phyloP scores from a whole-genome alignment of 805 yeast species.

The Wickerhamiella allomyrinae region DNA sequence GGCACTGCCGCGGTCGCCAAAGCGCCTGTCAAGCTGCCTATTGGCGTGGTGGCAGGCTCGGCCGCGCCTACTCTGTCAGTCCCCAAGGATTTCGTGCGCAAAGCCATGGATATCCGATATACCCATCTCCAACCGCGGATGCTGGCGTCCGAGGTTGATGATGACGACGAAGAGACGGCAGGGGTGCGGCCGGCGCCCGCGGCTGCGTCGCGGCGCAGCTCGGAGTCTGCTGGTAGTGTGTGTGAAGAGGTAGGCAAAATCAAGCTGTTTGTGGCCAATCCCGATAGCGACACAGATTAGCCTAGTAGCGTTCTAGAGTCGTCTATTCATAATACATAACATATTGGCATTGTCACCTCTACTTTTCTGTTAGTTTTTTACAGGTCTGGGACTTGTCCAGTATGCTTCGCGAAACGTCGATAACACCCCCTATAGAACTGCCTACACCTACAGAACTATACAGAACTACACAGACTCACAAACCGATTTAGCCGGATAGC shows the following conservation, averaged over 20 bases:
- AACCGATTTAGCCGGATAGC: neutral
- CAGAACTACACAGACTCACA: too few species aligned
- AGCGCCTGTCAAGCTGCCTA: slow-evolving; percentile 16
- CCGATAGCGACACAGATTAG: slow-evolving; percentile 16
- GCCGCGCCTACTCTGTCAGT: slow-evolving; percentile 12
- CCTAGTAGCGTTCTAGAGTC: too few species aligned
- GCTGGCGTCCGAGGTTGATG: slow-evolving; percentile 65
- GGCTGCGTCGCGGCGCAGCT: slow-evolving; percentile 6
- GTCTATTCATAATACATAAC: too few species aligned
- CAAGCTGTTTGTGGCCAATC: slow-evolving; percentile 27
- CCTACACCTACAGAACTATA: too few species aligned
- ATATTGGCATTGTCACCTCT: too few species aligned
- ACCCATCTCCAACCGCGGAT: slow-evolving; percentile 39
- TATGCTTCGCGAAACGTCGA: too few species aligned
- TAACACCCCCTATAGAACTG: too few species aligned
- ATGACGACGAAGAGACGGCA: slow-evolving; percentile 30
- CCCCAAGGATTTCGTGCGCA: slow-evolving; percentile 21
- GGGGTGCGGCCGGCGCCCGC: neutral
- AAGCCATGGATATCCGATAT: slow-evolving; percentile 27
- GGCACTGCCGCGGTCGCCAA: slow-evolving; percentile 20
- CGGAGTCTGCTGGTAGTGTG: slow-evolving; percentile 21
- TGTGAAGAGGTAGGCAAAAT: slow-evolving; percentile 23
- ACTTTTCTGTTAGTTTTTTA: too few species aligned
- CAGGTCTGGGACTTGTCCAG: too few species aligned
- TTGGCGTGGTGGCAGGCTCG: slow-evolving; percentile 14